These are phyloP conservation scores for Citrus sp. DNA, from an alignment of 345 rosid genomes.

Conservation along the genomic window DNA sequence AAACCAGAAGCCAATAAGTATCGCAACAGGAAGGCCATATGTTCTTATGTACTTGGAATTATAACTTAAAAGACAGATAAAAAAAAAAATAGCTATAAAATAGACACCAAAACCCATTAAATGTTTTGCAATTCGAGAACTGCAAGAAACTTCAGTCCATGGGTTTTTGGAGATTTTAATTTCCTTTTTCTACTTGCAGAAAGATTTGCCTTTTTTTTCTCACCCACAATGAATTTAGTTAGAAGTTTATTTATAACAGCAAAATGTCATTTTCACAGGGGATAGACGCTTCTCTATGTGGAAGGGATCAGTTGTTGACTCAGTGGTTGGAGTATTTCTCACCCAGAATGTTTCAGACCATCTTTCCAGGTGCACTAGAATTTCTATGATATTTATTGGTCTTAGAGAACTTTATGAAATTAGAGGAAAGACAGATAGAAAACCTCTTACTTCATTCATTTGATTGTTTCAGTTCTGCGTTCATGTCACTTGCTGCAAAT, in stretches of 20 bases:
- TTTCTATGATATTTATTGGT: slow-evolving; percentile 16
- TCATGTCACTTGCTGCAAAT: slow-evolving; percentile 76
- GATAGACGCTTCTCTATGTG: slow-evolving; percentile 92
- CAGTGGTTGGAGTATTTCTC: slow-evolving; percentile 94
- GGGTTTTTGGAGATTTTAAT: not conserved
- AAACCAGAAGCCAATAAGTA: not conserved
- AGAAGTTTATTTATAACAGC: slow-evolving; percentile 16
- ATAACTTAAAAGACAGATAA: not conserved
- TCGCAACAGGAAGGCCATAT: not conserved
- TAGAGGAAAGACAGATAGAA: slow-evolving; percentile 2
- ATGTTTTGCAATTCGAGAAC: not conserved
- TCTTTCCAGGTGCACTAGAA: slow-evolving; percentile 66
- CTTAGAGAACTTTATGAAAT: slow-evolving; percentile 4
- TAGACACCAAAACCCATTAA: not conserved
- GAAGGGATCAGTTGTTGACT: slow-evolving; percentile 98
- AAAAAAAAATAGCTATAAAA: not conserved
- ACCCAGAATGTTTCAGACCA: slow-evolving; percentile 98
- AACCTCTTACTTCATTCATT: slow-evolving; percentile 13
- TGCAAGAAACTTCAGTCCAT: not conserved
- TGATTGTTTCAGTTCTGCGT: slow-evolving; percentile 72
- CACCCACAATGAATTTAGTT: slow-evolving; percentile 1
- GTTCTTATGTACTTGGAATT: not conserved
- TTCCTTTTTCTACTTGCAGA: not conserved
- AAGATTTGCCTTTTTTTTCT: not conserved
- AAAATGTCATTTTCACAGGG: slow-evolving; percentile 43